A percentile compares a stretch with the other conserved stretches of the same genome.
phyloP scores from a whole-genome alignment of 768 basidiomycete genomes.

The Leccinum obscurum region DNA sequence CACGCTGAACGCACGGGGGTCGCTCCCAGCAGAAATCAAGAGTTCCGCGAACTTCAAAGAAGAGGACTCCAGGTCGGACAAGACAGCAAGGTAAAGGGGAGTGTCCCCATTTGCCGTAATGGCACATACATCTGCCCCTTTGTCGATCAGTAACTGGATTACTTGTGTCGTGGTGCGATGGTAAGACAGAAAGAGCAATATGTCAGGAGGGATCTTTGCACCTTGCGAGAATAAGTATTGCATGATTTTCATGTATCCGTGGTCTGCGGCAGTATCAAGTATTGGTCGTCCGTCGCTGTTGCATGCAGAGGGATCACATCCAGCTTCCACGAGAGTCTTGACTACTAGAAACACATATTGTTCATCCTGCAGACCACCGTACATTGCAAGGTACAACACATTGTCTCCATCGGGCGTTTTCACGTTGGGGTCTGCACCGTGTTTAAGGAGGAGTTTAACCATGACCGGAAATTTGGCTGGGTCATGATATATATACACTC shows the following conservation, averaged over 20 bases:
- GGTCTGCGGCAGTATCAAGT: not conserved
- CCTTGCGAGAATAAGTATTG: not conserved
- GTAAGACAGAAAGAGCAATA: not conserved
- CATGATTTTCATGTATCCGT: not conserved
- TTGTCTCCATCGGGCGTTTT: not conserved
- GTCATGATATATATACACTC: no score
- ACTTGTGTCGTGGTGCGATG: rapidly evolving
- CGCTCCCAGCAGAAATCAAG: not conserved
- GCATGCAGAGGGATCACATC: not conserved
- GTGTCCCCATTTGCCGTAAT: not conserved
- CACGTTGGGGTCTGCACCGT: not conserved
- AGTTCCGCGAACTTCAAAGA: not conserved
- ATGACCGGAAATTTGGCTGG: rapidly evolving
- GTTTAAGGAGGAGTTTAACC: not conserved
- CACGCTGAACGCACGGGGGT: not conserved
- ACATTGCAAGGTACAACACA: not conserved
- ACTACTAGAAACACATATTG: not conserved
- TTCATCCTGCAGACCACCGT: rapidly evolving
- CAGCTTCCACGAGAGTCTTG: not conserved
- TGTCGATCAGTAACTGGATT: not conserved
- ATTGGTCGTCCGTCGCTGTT: not conserved
- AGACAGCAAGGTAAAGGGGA: not conserved
- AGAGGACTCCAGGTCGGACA: not conserved
- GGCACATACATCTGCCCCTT: not conserved
- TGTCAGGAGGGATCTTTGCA: not conserved